Percentiles rank a stretch among this genome's conserved stretches.
Evolutionary conservation across 176 grass and related monocot genomes (phyloP).

Genomic region (maize (Zea mays)): Zm-B73-REFERENCE-NAM-5.0 NC_050097.1:40900001-40900500

Average conservation of each 20-base stretch:
- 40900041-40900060: background rate
- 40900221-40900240: background rate
- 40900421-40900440: background rate
- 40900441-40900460: slow-evolving; percentile 21
- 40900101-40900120: slow-evolving; percentile 44
- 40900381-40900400: background rate
- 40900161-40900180: slow-evolving; percentile 29
- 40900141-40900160: slow-evolving; percentile 32
- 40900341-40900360: background rate
- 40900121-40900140: slow-evolving; percentile 10
- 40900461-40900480: background rate
- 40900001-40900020: background rate
- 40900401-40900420: no score
- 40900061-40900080: background rate
- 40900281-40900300: background rate
- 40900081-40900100: slow-evolving; percentile 3
- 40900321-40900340: background rate
- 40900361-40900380: background rate
- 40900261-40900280: background rate
- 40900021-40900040: background rate
- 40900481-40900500: background rate
- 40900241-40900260: background rate
- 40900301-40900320: background rate
- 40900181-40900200: background rate
- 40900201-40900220: background rate